Percentiles rank a stretch among this genome's conserved stretches.
phyloP scores from a whole-genome alignment of 768 basidiomycete genomes.

The Leucocoprinus sp. region DNA sequence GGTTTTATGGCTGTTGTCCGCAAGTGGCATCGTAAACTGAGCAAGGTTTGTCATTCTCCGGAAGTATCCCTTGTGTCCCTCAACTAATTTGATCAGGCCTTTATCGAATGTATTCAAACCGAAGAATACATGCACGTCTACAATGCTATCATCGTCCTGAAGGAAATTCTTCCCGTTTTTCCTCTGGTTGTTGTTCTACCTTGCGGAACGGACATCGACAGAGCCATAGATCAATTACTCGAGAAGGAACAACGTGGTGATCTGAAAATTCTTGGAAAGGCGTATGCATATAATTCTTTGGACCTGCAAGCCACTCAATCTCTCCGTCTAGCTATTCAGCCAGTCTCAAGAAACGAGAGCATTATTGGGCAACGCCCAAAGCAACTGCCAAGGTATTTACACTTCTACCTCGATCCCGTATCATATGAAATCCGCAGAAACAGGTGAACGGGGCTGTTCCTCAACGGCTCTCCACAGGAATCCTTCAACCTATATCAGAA shows the following conservation, averaged over 20 bases:
- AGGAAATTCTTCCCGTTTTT: slow-evolving; percentile 86
- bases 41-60: slow-evolving; percentile 37
- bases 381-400: slow-evolving; percentile 18
- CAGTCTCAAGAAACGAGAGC: slow-evolving; percentile 65
- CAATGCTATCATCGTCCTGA: slow-evolving; percentile 90
- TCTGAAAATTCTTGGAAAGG: slow-evolving; percentile 69
- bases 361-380: slow-evolving; percentile 39
- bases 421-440: slow-evolving; percentile 11
- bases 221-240: slow-evolving; percentile 56
- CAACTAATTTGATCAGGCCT: slow-evolving; percentile 39
- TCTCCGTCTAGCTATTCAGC: slow-evolving; percentile 59
- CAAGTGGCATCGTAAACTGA: slow-evolving; percentile 81
- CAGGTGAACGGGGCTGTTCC: slow-evolving; percentile 17
- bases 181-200: slow-evolving; percentile 58
- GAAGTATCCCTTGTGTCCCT: background rate
- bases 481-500: slow-evolving; percentile 26
- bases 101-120: slow-evolving; percentile 75
- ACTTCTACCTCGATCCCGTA: background rate
- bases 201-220: slow-evolving; percentile 47
- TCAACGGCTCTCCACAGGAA: slow-evolving; percentile 28
- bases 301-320: slow-evolving; percentile 3
- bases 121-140: slow-evolving; percentile 96
- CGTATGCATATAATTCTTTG: slow-evolving; percentile 37
- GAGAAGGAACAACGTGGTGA: slow-evolving; percentile 78
- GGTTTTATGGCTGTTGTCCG: slow-evolving; percentile 61